A percentile compares a stretch with the other conserved stretches of the same genome.
phyloP scores from a whole-genome alignment of 2,329 filamentous ascomycete species.

The Neonectria coccinea region DNA sequence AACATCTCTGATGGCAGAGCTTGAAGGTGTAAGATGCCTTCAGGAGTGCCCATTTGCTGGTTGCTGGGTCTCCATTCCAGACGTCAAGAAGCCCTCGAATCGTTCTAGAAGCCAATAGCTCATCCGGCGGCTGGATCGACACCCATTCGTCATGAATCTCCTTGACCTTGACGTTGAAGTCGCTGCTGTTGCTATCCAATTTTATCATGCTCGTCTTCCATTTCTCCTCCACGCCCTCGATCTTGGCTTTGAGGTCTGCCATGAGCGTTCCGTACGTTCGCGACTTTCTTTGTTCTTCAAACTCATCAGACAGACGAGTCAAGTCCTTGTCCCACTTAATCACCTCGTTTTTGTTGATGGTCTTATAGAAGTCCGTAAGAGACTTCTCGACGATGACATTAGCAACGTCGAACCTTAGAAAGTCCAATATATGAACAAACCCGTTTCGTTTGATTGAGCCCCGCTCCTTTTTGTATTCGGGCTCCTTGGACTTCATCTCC shows the following conservation, averaged over 20 bases:
- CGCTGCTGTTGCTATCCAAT: slow-evolving; percentile 45
- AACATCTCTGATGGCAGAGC: slow-evolving; percentile 43
- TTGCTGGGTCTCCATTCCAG: slow-evolving; percentile 39
- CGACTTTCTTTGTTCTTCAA: slow-evolving; percentile 48
- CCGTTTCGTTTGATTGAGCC: slow-evolving; percentile 43
- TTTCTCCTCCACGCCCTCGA: slow-evolving; percentile 43
- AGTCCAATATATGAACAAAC: slow-evolving; percentile 69
- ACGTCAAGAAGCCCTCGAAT: slow-evolving; percentile 46
- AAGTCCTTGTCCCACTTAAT: slow-evolving; percentile 55
- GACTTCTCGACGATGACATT: slow-evolving; percentile 54
- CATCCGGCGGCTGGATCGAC: slow-evolving; percentile 53
- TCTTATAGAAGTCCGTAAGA: slow-evolving; percentile 49
- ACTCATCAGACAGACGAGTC: slow-evolving; percentile 48
- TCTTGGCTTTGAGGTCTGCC: slow-evolving; percentile 48
- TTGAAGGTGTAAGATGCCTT: slow-evolving; percentile 64
- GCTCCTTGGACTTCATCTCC: slow-evolving; percentile 49
- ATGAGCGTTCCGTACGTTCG: slow-evolving; percentile 49
- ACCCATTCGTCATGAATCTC: slow-evolving; percentile 57
- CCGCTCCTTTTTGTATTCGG: slow-evolving; percentile 57
- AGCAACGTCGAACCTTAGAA: slow-evolving; percentile 68
- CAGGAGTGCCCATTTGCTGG: slow-evolving; percentile 60
- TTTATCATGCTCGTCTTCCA: slow-evolving; percentile 51
- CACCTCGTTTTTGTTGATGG: slow-evolving; percentile 32
- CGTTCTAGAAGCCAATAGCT: slow-evolving; percentile 40
- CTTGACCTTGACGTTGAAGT: slow-evolving; percentile 47